phyloP scores from a whole-genome alignment of 148 eudicot species.

The Persicaria tinctoria region DNA sequence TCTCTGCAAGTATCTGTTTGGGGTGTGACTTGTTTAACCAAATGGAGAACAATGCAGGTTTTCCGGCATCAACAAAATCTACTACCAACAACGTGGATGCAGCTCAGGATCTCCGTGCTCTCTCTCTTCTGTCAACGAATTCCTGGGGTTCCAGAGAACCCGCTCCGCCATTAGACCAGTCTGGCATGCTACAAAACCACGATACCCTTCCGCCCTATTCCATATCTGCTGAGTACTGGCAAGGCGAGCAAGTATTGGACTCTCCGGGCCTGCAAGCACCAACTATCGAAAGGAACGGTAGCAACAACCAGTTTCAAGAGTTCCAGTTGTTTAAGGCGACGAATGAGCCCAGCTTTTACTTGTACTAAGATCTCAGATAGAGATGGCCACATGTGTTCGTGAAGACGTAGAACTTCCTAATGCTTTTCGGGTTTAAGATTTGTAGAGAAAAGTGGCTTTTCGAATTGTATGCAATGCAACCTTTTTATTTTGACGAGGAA shows the following conservation, averaged over 20 bases:
- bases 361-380: constrained; percentile 19
- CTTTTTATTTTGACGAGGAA: background rate
- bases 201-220: constrained; percentile 27
- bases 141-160: constrained; percentile 41
- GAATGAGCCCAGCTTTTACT: constrained; percentile 41
- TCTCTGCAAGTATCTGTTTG: no score
- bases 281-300: background rate
- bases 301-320: constrained; percentile 26
- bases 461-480: background rate
- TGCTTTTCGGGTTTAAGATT: background rate
- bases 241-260: constrained; percentile 22
- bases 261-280: constrained; percentile 20
- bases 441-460: background rate
- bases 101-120: constrained; percentile 69
- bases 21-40: no score
- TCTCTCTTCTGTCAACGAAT: constrained; percentile 95
- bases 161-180: constrained; percentile 24
- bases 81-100: constrained; percentile 32
- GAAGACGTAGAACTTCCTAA: background rate
- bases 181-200: constrained; percentile 14
- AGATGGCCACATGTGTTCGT: background rate
- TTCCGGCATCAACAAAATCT: constrained; percentile 28
- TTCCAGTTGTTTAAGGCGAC: constrained; percentile 51
- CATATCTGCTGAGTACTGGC: constrained; percentile 45
- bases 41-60: constrained; percentile 25